Conservation (phyloP, 352 stramenopile species). For the Pythium rhizo-oryzae region DNA sequence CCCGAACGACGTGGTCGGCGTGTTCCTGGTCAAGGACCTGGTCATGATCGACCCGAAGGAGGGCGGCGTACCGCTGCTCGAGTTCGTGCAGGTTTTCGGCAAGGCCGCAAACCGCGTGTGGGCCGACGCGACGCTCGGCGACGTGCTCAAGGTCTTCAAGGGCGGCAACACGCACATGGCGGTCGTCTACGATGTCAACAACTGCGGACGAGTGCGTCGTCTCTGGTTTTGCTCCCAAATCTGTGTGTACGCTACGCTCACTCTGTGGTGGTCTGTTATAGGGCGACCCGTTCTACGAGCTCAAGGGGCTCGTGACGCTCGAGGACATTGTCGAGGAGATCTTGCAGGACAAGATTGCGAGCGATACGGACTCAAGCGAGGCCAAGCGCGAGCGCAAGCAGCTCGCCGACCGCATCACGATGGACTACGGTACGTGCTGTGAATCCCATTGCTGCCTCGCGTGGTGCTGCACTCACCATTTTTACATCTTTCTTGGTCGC, state of each 20-base stretch:
- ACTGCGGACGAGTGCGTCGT: constrained; percentile 65
- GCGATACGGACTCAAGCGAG: constrained; percentile 91
- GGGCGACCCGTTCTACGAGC: constrained; percentile 95
- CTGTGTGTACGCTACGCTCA: background rate
- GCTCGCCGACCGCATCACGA: constrained; percentile 58
- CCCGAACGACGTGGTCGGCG: constrained; percentile 95
- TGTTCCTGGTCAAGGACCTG: constrained; percentile 96
- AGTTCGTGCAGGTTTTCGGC: constrained; percentile 92
- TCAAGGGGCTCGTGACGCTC: constrained; percentile 97
- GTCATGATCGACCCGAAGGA: constrained; percentile 77
- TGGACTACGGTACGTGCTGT: constrained; percentile 53
- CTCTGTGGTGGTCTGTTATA: constrained; percentile 17
- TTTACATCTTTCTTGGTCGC: too few relatives aligned
- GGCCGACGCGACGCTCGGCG: constrained; percentile 64
- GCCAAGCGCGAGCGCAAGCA: constrained; percentile 48
- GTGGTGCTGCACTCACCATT: too few relatives aligned
- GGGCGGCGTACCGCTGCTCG: constrained; percentile 62
- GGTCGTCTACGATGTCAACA: constrained; percentile 81
- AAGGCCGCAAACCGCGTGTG: constrained; percentile 72
- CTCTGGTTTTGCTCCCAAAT: background rate
- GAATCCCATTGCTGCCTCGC: background rate
- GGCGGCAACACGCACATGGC: constrained; percentile 70
- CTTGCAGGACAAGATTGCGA: constrained; percentile 95
- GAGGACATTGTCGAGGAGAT: constrained; percentile 99
- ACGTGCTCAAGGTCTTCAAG: constrained; percentile 82